These are phyloP conservation scores for Straminergon stramineum DNA, from an alignment of 225 moss, liverwort and hornwort genomes.

Conservation along the genomic window DNA sequence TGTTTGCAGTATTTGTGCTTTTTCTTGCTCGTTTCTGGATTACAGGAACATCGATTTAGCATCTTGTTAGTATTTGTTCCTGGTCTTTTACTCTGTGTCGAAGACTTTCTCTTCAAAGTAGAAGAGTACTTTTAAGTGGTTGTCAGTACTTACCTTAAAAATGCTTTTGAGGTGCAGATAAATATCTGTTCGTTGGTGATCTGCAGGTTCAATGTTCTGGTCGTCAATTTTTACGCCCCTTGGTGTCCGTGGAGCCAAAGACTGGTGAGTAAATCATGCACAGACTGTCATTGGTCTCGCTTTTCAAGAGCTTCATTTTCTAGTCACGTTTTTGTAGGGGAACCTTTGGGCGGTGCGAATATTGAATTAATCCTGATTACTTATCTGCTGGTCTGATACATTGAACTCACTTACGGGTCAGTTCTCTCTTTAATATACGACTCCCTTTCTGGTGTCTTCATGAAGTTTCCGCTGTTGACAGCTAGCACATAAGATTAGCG, in stretches of 20 bases:
- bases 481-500: neutral
- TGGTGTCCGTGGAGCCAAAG: slow-evolving; percentile 69
- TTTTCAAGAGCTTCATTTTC: neutral
- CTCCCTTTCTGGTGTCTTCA: neutral
- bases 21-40: neutral
- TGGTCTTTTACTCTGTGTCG: neutral
- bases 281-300: neutral
- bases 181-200: slow-evolving; percentile 5
- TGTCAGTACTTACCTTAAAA: neutral
- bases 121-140: neutral
- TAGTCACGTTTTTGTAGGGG: neutral
- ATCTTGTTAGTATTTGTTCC: neutral
- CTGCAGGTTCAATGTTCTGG: slow-evolving; percentile 59
- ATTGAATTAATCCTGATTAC: neutral
- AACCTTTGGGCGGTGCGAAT: neutral
- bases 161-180: neutral
- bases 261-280: slow-evolving; percentile 36
- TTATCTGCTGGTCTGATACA: neutral
- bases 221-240: slow-evolving; percentile 69
- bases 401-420: neutral
- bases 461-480: neutral
- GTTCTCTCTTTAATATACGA: neutral
- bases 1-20: neutral
- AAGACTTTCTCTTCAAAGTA: neutral
- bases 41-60: neutral